Evolutionary conservation across 257 asterid genomes (phyloP).

Genomic region (Primulina eburnea): DNA sequence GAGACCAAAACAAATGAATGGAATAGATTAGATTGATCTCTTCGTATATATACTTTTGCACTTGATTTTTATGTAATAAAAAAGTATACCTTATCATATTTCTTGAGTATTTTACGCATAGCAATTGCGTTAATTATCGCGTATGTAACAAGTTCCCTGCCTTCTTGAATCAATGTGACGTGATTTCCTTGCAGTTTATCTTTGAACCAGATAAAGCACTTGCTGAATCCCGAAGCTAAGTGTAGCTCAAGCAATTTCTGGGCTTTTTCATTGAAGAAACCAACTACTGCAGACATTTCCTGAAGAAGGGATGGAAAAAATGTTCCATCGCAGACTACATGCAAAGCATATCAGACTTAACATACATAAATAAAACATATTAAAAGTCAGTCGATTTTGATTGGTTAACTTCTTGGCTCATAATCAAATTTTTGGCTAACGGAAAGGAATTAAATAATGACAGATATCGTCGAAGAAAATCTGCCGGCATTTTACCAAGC

Average conservation of each 20-base stretch:
- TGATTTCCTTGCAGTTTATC: slow-evolving; percentile 57
- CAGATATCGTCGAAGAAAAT: neutral
- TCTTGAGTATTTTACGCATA: slow-evolving; percentile 91
- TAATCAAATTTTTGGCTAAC: neutral
- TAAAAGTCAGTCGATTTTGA: neutral
- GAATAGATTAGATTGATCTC: neutral
- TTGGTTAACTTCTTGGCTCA: neutral
- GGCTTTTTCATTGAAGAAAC: slow-evolving; percentile 71
- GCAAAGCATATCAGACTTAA: neutral
- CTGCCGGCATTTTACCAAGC: neutral
- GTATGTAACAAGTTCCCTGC: slow-evolving; percentile 70
- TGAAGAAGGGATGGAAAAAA: slow-evolving; percentile 79
- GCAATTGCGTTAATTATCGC: slow-evolving; percentile 85
- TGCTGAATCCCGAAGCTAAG: slow-evolving; percentile 68
- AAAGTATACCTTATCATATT: slow-evolving; percentile 71
- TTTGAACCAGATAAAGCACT: slow-evolving; percentile 61
- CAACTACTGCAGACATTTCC: slow-evolving; percentile 91
- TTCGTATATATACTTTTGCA: neutral
- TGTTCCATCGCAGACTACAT: slow-evolving; percentile 87
- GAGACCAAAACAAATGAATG: neutral
- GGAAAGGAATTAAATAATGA: neutral
- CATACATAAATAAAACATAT: neutral
- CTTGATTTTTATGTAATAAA: neutral
- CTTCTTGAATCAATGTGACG: slow-evolving; percentile 60
- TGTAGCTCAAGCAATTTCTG: slow-evolving; percentile 68